phyloP scores from a whole-genome alignment of 179 eudicot species.

The Vitellaria paradoxa region DNA sequence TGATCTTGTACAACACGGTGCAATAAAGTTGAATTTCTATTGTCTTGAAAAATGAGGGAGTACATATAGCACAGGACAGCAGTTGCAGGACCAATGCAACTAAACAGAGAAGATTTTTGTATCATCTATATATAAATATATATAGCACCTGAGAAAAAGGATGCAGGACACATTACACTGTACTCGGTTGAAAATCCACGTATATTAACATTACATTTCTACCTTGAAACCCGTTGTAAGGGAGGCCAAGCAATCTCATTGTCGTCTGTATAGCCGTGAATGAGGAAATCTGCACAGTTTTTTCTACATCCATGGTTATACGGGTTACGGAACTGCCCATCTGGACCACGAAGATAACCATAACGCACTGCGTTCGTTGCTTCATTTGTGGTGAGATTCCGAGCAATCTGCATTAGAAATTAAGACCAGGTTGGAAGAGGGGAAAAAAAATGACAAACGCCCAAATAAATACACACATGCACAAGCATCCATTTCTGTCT shows the following conservation, averaged over 20 bases:
- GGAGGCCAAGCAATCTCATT: conserved; percentile 78
- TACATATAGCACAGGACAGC: conserved; percentile 4
- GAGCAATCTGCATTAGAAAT: conserved; percentile 57
- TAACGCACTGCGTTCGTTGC: conserved; percentile 68
- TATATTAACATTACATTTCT: background rate
- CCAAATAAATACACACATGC: background rate
- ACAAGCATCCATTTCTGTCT: background rate
- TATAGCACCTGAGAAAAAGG: background rate
- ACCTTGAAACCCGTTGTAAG: conserved; percentile 38
- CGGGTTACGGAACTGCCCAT: conserved; percentile 77
- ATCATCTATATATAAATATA: background rate
- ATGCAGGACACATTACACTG: background rate
- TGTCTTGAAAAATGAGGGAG: background rate
- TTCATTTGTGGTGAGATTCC: conserved; percentile 90
- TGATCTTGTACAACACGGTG: background rate
- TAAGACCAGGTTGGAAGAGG: background rate
- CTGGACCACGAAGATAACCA: conserved; percentile 70
- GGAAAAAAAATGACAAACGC: background rate
- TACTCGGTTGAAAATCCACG: background rate
- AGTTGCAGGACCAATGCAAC: background rate
- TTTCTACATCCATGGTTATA: conserved; percentile 84
- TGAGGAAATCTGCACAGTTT: conserved; percentile 86
- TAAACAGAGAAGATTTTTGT: background rate
- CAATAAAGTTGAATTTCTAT: background rate
- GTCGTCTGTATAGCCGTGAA: conserved; percentile 71